phyloP scores from a whole-genome alignment of 2,329 filamentous ascomycete genomes.

The Pseudocercospora macadamiae region DNA sequence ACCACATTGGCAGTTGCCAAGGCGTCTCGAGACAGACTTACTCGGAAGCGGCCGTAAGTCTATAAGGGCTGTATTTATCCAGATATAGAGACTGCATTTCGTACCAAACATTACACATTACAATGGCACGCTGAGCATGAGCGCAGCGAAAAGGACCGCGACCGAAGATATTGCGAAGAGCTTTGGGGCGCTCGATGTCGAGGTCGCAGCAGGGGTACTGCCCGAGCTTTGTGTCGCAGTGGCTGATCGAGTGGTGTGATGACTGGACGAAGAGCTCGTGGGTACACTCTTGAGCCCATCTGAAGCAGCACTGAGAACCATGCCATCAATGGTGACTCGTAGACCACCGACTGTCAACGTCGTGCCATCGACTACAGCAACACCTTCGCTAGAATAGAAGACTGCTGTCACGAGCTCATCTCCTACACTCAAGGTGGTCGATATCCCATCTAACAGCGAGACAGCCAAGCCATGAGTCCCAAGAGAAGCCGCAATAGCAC shows the following conservation, averaged over 20 bases:
- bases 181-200: not conserved
- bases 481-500: too few species aligned
- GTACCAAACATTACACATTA: too few species aligned
- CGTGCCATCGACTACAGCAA: not conserved
- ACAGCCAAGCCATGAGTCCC: too few species aligned
- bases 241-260: not conserved
- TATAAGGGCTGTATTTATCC: too few species aligned
- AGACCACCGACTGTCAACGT: conserved; percentile 6
- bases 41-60: not conserved
- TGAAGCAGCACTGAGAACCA: not conserved
- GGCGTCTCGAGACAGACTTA: not conserved
- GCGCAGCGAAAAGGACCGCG: not conserved
- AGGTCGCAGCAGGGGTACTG: not conserved
- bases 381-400: too few species aligned
- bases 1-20: not conserved
- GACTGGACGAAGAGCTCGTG: not conserved
- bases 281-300: not conserved
- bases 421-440: too few species aligned
- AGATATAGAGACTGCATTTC: too few species aligned
- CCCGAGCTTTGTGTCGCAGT: not conserved
- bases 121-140: not conserved
- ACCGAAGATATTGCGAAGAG: not conserved
- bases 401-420: too few species aligned
- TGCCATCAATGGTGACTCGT: not conserved
- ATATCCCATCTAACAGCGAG: too few species aligned